phyloP scores from a whole-genome alignment of 192 early-diverging fungal genomes.

The Funneliformis geosporum region DNA sequence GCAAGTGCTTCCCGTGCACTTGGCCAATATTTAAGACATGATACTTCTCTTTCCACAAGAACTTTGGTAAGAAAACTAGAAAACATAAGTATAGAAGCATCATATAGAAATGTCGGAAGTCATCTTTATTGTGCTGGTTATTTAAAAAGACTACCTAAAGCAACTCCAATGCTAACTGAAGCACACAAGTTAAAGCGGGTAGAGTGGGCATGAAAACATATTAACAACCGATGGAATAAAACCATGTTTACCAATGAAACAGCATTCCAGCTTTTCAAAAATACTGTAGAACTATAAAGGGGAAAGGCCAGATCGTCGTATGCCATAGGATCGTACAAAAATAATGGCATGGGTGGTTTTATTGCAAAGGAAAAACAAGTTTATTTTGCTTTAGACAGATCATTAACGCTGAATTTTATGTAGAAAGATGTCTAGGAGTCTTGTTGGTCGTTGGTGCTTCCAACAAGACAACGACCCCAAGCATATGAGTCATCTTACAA shows the following conservation, averaged over 20 bases:
- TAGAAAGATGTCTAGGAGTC: neutral
- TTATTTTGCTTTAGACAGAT: conserved; percentile 15
- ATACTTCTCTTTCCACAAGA: too few relatives aligned
- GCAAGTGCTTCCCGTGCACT: too few relatives aligned
- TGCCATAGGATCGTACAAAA: too few relatives aligned
- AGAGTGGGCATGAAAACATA: neutral
- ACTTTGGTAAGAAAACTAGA: too few relatives aligned
- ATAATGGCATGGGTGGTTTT: conserved; percentile 16
- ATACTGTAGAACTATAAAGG: neutral
- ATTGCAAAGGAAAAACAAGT: neutral
- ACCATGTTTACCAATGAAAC: neutral
- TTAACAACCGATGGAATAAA: neutral
- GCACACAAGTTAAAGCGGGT: neutral
- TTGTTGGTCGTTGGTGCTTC: too few relatives aligned
- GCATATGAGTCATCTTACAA: conserved; percentile 14
- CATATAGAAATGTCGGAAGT: neutral
- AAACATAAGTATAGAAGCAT: too few relatives aligned
- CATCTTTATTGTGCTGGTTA: neutral
- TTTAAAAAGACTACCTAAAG: neutral
- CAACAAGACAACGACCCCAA: conserved; percentile 23
- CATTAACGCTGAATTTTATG: conserved; percentile 25
- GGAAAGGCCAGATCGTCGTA: too few relatives aligned
- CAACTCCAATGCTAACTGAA: neutral
- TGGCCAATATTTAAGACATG: too few relatives aligned
- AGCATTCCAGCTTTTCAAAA: too few relatives aligned